Conservation (phyloP, 139 green algal species). For the Eudorina sp. region DNA sequence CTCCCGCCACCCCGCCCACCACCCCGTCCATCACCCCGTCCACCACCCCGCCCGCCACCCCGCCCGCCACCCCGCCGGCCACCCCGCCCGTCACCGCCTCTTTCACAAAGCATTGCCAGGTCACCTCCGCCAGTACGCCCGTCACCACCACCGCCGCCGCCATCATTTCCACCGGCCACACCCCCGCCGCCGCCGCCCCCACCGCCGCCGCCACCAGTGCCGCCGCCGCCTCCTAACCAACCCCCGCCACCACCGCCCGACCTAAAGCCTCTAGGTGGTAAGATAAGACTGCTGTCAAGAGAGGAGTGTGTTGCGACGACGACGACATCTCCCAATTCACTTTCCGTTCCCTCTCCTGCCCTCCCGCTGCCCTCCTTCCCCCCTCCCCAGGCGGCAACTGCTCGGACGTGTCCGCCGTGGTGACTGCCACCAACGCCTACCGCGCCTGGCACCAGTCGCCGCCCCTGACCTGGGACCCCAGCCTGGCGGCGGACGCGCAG, state of each 20-base stretch:
- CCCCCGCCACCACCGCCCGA: not conserved
- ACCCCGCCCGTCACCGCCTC: not conserved
- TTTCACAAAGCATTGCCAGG: no score
- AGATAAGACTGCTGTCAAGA: no score
- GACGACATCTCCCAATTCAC: no score
- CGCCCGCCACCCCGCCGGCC: not conserved
- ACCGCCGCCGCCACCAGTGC: not conserved
- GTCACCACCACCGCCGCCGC: not conserved
- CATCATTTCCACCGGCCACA: not conserved
- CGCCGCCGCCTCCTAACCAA: not conserved
- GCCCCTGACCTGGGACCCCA: slow-evolving; percentile 1
- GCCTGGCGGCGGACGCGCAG: not conserved
- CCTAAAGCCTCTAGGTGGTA: no score
- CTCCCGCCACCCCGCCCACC: not conserved
- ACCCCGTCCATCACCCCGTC: not conserved
- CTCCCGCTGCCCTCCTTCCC: not conserved
- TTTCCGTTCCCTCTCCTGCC: not conserved
- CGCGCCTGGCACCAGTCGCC: not conserved
- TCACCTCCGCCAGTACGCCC: no score
- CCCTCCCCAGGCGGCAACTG: slow-evolving; percentile 4
- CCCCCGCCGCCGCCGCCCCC: not conserved
- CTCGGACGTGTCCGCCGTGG: not conserved
- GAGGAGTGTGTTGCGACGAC: no score
- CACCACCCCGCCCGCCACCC: not conserved
- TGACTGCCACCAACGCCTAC: slow-evolving; percentile 19